Conservation (phyloP, 2,329 filamentous ascomycete genomes). For the Cordyceps sp. region DNA sequence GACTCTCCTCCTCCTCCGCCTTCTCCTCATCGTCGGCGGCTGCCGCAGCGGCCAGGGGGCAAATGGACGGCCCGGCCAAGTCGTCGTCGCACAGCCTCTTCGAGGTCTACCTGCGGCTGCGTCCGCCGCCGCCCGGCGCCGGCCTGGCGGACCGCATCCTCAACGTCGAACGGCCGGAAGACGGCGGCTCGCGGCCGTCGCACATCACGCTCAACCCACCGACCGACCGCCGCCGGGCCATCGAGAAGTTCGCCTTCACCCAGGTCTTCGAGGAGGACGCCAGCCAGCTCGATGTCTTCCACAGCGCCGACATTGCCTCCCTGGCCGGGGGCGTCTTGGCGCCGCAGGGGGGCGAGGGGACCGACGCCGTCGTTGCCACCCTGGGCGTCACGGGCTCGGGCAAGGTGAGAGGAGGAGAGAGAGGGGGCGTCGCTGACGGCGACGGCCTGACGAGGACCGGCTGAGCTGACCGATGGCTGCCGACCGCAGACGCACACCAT, state of each 20-base stretch:
- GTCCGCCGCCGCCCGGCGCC: constrained; percentile 39
- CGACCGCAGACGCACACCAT: constrained; percentile 90
- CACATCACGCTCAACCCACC: constrained; percentile 68
- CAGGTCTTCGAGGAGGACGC: constrained; percentile 80
- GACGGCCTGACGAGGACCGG: no score
- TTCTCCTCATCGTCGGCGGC: no score
- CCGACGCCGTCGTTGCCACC: constrained; percentile 81
- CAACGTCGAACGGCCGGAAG: constrained; percentile 44
- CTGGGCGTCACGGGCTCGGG: constrained; percentile 89
- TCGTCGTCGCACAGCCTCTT: constrained; percentile 45
- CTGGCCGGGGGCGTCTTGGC: constrained; percentile 72
- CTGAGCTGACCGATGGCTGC: no score
- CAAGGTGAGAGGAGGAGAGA: constrained; percentile 54
- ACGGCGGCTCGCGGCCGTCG: constrained; percentile 32
- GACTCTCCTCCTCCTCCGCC: no score
- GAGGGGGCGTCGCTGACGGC: not conserved
- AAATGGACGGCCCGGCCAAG: not conserved
- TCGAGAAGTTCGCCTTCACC: constrained; percentile 91
- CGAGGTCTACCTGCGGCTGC: constrained; percentile 77
- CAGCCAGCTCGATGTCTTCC: constrained; percentile 73
- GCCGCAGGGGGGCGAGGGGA: constrained; percentile 54
- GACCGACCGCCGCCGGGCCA: constrained; percentile 68
- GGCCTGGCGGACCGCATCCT: constrained; percentile 51
- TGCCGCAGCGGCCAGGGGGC: not conserved
- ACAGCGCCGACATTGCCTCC: constrained; percentile 56